Percentiles rank a stretch among this genome's conserved stretches.
These are phyloP conservation scores for Verticillium klebahnii DNA, from an alignment of 2,329 filamentous ascomycete species.

Conservation along the genomic window DNA sequence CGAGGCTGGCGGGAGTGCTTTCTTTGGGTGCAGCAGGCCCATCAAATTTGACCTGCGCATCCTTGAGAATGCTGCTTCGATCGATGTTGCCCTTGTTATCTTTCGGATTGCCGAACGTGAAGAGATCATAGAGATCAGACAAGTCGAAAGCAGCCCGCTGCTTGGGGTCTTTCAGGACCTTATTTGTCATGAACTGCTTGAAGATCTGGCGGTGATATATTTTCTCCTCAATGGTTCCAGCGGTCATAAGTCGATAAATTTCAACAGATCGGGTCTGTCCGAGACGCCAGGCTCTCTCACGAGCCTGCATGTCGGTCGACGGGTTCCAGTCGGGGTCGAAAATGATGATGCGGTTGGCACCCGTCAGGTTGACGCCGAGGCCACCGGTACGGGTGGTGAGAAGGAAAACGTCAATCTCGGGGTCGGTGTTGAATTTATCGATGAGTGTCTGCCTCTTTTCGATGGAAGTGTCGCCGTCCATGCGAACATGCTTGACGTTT, in stretches of 20 bases:
- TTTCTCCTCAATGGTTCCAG: slow-evolving; percentile 97
- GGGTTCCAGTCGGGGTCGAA: slow-evolving; percentile 99
- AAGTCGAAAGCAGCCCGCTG: slow-evolving; percentile 88
- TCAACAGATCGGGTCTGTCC: slow-evolving; percentile 94
- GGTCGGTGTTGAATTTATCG: slow-evolving; percentile 84
- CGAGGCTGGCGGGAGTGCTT: slow-evolving; percentile 12
- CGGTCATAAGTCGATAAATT: slow-evolving; percentile 96
- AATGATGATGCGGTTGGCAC: slow-evolving; percentile 93
- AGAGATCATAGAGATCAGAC: slow-evolving; percentile 86
- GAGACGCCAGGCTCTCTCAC: slow-evolving; percentile 91
- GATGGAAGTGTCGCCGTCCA: slow-evolving; percentile 91
- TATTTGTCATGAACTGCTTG: slow-evolving; percentile 96
- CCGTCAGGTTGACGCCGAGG: slow-evolving; percentile 88
- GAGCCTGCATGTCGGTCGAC: slow-evolving; percentile 90
- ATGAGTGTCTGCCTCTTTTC: slow-evolving; percentile 86
- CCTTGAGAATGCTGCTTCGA: slow-evolving; percentile 80
- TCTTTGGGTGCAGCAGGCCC: slow-evolving; percentile 16
- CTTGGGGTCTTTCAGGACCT: slow-evolving; percentile 90
- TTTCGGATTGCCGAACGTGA: slow-evolving; percentile 66
- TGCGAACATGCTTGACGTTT: slow-evolving; percentile 72
- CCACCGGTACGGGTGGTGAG: slow-evolving; percentile 95
- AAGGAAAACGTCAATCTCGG: slow-evolving; percentile 79
- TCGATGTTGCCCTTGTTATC: slow-evolving; percentile 64
- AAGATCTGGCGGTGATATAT: slow-evolving; percentile 99
- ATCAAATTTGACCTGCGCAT: slow-evolving; percentile 60